These are phyloP conservation scores for Tilletia setariae DNA, from an alignment of 1,284 basidiomycete species.

Conservation along the genomic window DNA sequence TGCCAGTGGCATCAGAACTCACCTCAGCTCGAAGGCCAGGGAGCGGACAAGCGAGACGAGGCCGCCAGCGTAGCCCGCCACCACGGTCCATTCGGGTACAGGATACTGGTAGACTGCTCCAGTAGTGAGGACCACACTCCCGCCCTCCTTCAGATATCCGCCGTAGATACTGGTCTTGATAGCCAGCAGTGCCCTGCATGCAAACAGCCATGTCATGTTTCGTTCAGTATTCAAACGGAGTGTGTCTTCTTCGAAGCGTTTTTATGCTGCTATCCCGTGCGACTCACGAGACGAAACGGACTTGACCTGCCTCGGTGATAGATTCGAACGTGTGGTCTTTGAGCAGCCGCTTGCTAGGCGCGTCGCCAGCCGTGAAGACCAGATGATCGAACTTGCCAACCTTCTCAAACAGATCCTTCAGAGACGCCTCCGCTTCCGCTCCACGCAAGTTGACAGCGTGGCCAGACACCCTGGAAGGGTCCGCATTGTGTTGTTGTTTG, in stretches of 20 bases:
- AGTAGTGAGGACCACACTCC: slow-evolving; percentile 27
- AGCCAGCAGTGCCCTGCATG: slow-evolving; percentile 22
- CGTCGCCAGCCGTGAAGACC: slow-evolving; percentile 32
- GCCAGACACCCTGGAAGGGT: slow-evolving; percentile 24
- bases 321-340: slow-evolving; percentile 21
- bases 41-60: slow-evolving; percentile 24
- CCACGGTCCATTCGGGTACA: slow-evolving; percentile 17
- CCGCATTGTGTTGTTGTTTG: slow-evolving; percentile 30
- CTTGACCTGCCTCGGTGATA: slow-evolving; percentile 23
- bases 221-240: background rate
- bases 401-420: slow-evolving; percentile 25
- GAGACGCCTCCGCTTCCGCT: slow-evolving; percentile 15
- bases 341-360: slow-evolving; percentile 18
- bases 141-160: slow-evolving; percentile 13
- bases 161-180: slow-evolving; percentile 24
- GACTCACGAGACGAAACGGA: slow-evolving; percentile 22
- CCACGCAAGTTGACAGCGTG: slow-evolving; percentile 27
- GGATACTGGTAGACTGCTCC: slow-evolving; percentile 28
- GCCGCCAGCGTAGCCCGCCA: slow-evolving; percentile 20
- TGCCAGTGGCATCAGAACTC: background rate
- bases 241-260: background rate
- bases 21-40: slow-evolving; percentile 27
- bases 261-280: too few species aligned
- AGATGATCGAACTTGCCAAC: slow-evolving; percentile 32
- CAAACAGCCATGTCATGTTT: background rate